These are phyloP conservation scores for Gossypium anomalum DNA, from an alignment of 345 rosid genomes.

Conservation along the genomic window DNA sequence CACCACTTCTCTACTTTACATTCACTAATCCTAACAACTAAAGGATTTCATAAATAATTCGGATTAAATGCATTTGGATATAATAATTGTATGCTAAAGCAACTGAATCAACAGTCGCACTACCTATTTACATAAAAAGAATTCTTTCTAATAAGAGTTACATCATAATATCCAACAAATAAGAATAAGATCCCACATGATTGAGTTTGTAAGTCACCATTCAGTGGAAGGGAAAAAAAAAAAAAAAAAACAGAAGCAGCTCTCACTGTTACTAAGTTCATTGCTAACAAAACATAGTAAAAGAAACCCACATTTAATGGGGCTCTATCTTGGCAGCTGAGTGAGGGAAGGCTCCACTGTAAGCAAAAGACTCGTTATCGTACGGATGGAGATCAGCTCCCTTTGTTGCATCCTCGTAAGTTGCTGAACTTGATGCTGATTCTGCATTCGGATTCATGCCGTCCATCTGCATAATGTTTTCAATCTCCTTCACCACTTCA, in stretches of 20 bases:
- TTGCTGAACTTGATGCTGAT: conserved; percentile 45
- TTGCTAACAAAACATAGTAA: background rate
- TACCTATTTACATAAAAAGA: conserved; percentile 10
- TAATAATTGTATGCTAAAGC: background rate
- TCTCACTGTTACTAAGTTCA: conserved; percentile 20
- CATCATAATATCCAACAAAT: conserved; percentile 1
- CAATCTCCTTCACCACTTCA: conserved; percentile 72
- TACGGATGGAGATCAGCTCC: conserved; percentile 11
- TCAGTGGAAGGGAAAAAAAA: background rate
- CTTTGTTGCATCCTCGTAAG: conserved; percentile 3
- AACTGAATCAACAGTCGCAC: background rate
- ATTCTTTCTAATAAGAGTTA: conserved; percentile 1
- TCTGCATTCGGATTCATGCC: conserved; percentile 56
- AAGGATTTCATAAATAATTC: no score
- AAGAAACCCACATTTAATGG: background rate
- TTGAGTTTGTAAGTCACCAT: background rate
- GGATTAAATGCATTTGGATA: no score
- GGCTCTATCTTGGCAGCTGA: background rate
- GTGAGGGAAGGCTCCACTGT: background rate
- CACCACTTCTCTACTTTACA: background rate
- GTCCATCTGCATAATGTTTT: conserved; percentile 53
- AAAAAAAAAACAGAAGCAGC: background rate
- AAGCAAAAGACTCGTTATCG: conserved; percentile 6
- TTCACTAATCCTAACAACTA: no score
- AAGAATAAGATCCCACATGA: background rate